These are phyloP conservation scores for Xerocomellus amylosporus DNA, from an alignment of 768 basidiomycete genomes.

Conservation along the genomic window DNA sequence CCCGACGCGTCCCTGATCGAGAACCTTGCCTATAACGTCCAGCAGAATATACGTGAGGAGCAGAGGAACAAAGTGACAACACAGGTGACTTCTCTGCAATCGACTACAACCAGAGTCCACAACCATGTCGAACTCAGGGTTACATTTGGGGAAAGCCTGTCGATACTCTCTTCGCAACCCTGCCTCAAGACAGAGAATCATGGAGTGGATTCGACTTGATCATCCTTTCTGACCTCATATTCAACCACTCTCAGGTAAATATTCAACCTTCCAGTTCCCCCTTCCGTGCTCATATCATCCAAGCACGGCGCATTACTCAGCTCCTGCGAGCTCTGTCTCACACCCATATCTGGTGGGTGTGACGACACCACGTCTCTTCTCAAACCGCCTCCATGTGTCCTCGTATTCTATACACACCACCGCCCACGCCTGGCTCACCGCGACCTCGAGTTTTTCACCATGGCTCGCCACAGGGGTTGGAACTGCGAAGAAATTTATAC, in stretches of 20 bases:
- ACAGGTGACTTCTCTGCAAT: slow-evolving; percentile 32
- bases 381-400: slow-evolving; percentile 41
- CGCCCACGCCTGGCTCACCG: slow-evolving; percentile 78
- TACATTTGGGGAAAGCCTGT: slow-evolving; percentile 79
- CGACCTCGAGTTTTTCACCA: slow-evolving; percentile 79
- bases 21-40: slow-evolving; percentile 72
- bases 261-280: background rate
- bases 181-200: slow-evolving; percentile 19
- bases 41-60: slow-evolving; percentile 45
- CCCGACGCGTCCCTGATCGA: slow-evolving; percentile 74
- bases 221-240: slow-evolving; percentile 89
- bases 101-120: slow-evolving; percentile 26
- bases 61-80: slow-evolving; percentile 25
- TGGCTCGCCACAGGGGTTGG: slow-evolving; percentile 67
- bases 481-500: slow-evolving; percentile 64
- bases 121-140: slow-evolving; percentile 43
- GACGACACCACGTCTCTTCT: slow-evolving; percentile 1
- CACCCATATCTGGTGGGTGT: slow-evolving; percentile 20
- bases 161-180: slow-evolving; percentile 26
- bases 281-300: background rate
- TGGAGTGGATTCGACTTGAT: slow-evolving; percentile 65
- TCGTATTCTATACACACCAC: slow-evolving; percentile 90
- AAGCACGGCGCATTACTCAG: slow-evolving; percentile 83
- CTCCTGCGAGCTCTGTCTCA: slow-evolving; percentile 56
- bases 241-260: slow-evolving; percentile 87